phyloP scores from a whole-genome alignment of 2,329 filamentous ascomycete species.

The Nemania sp. region DNA sequence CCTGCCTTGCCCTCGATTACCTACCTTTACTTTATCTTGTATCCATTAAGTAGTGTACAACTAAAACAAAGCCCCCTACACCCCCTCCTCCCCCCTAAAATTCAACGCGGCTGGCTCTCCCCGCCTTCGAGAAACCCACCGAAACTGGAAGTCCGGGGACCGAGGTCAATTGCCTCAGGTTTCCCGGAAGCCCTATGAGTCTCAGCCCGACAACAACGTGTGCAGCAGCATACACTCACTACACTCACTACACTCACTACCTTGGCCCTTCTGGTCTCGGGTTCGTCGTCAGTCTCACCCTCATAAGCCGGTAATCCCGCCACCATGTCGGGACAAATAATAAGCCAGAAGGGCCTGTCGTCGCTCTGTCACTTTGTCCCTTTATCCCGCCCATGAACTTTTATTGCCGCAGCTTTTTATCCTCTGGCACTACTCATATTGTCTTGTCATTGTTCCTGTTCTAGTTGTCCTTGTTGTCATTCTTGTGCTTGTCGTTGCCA shows the following conservation, averaged over 20 bases:
- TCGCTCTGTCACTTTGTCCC: not conserved
- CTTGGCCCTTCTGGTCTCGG: not conserved
- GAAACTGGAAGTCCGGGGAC: constrained; percentile 26
- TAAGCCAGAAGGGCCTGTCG: not conserved
- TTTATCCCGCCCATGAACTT: not conserved
- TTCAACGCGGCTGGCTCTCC: not conserved
- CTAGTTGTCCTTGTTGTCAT: not conserved
- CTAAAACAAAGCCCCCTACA: too few relatives aligned
- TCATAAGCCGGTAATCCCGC: constrained; percentile 18
- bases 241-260: not conserved
- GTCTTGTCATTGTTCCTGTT: not conserved
- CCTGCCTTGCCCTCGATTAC: not conserved
- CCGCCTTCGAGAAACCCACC: constrained; percentile 12
- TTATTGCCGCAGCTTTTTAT: not conserved
- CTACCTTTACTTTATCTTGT: too few relatives aligned
- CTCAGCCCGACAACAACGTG: constrained; percentile 9
- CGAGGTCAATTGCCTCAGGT: constrained; percentile 23
- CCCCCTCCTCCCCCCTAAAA: too few relatives aligned
- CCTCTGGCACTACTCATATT: not conserved
- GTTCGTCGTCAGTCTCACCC: not conserved
- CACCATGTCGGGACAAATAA: not conserved
- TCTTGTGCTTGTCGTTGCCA: too few relatives aligned
- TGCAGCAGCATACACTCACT: too few relatives aligned
- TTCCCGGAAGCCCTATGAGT: constrained; percentile 18
- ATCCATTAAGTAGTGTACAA: too few relatives aligned